Base-by-base conservation (phyloP, 805 yeast species). In the Nadsonia fulvescens region DNA sequence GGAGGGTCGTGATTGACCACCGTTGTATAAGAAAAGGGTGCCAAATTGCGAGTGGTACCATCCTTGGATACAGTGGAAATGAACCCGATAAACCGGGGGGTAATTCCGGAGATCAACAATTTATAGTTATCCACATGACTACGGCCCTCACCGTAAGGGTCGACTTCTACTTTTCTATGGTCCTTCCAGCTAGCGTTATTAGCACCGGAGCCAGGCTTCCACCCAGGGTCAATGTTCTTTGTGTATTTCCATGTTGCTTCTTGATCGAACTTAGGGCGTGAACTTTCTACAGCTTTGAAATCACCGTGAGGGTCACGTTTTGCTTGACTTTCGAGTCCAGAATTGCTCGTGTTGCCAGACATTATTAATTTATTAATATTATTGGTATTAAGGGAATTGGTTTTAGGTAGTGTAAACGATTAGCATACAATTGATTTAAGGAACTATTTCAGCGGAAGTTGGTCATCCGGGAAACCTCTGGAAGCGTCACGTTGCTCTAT, bases 21-120 rank as follows among this genome's bases (percentile, higher is more conserved):
- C 14, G 47, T 49, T 40, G 66, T 65, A 43, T 53, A 70, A 8
- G 73, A 65, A 38, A 63, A 70, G n/a, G 77, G 77, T 1, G 77
- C 64, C 20, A 70, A 42, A 38, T 70, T 70, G 15, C 37, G 36
- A n/a, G n/a, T n/a, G 1, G 36, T 37, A 1, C 74, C 73, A 7
- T 53, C 49, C 5, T 35, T 32, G 14, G 53, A 42, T 2, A 62
- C 38, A 0, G 73, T 56, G 4, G 74, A 60, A 3, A 70, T 44
- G 30, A 70, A 60, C 4, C 66, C 77, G 37, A 70, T 56, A 5
- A 76, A 76, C 30, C 78, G 53, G 2, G 78, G 78, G 1, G 57
- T 51, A 10, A 70, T 38, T 2, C 64, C 71, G 8, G 66, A 51
- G n/a, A 55, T 54, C 15, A 70, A 46, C 15, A 63, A 44, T 32